Base-by-base conservation (phyloP, 1,139 yeast species). In the Suhomyces wounanorum region DNA sequence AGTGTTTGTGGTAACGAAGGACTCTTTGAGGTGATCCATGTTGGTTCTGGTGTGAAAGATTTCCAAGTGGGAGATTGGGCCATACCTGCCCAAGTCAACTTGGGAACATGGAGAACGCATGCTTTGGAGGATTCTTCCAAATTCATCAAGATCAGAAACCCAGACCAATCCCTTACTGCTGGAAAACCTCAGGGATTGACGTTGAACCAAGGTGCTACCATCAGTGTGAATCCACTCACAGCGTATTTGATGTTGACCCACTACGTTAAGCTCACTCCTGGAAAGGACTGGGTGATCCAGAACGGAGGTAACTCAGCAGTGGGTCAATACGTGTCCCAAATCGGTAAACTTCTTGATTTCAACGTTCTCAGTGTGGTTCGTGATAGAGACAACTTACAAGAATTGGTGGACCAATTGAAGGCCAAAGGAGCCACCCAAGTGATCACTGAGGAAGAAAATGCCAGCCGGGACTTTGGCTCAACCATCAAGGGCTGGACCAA, bases 291-390 rank as follows among this genome's bases (percentile, higher is more conserved):
- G 97, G 82, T 94, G 59, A 84, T 95, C 56, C 99, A 94, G 70
- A 94, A 94, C 64, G 99, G 97, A 37, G 98, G 97, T 40, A 94
- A 90, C 58, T 89, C 97, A 8, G 96, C 96, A 21, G 99, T 94
- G 11, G 97, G 97, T n/a, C 85, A 91, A 60, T 87, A 89, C 58
- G 98, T 96, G 6, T 79, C 91, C 45, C 99, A 94, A 69, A 81
- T 95, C 52, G 97, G 89, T 35, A 81, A 82, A 57, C 72, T 85
- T 40, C 77, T 87, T 67, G 97, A 96, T 0, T 68, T 85, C 65
- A 89, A 90, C 61, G 89, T 96, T 13, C 79, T 95, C 59, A 86
- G 90, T 55, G 95, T 94, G 45, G 87, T 95, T 46, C 84, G 99
- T 67, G 89, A 89, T 61, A 82, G 98, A 59, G 86, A 85, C 31